A percentile compares a stretch with the other conserved stretches of the same genome.
phyloP scores from a whole-genome alignment of 495 filamentous ascomycete genomes.

The Massariosphaeria phaeospora region DNA sequence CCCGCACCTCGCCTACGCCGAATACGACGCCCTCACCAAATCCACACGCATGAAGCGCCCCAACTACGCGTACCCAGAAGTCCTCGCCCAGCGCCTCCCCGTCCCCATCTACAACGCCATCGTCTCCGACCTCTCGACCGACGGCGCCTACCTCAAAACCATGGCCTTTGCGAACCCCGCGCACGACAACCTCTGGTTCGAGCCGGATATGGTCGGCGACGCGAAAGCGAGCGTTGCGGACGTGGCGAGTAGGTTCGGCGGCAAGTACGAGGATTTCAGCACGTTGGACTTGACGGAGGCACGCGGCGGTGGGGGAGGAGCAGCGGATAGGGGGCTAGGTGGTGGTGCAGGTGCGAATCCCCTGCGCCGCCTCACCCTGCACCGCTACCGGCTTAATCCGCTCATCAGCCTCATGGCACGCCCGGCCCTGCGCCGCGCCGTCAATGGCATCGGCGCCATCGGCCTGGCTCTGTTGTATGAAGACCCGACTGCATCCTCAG shows the following conservation, averaged over 20 bases:
- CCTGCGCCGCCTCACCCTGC: constrained; percentile 21
- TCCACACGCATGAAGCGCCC: constrained; percentile 34
- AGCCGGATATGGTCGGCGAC: constrained; percentile 32
- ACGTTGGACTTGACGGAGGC: constrained; percentile 30
- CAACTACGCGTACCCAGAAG: constrained; percentile 35
- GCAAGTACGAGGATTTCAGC: constrained; percentile 31
- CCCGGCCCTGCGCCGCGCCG: constrained; percentile 13
- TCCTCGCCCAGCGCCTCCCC: constrained; percentile 26
- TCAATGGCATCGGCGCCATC: constrained; percentile 28
- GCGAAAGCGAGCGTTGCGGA: constrained; percentile 10
- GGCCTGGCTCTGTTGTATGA: constrained; percentile 19
- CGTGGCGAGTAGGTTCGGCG: constrained; percentile 14
- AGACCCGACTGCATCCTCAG: constrained; percentile 6
- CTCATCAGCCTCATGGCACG: not conserved
- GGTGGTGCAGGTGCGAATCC: constrained; percentile 3
- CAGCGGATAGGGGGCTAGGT: constrained; percentile 16
- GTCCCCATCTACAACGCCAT: constrained; percentile 30
- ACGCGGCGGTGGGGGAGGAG: not conserved
- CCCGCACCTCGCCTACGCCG: constrained; percentile 33
- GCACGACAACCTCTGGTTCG: constrained; percentile 24
- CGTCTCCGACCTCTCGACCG: constrained; percentile 24
- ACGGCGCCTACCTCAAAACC: constrained; percentile 27
- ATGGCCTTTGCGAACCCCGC: constrained; percentile 7
- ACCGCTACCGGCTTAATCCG: constrained; percentile 10
- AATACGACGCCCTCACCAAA: constrained; percentile 28